Conservation (phyloP, 257 asterid species). For the Galeopsis tetrahit region DNA sequence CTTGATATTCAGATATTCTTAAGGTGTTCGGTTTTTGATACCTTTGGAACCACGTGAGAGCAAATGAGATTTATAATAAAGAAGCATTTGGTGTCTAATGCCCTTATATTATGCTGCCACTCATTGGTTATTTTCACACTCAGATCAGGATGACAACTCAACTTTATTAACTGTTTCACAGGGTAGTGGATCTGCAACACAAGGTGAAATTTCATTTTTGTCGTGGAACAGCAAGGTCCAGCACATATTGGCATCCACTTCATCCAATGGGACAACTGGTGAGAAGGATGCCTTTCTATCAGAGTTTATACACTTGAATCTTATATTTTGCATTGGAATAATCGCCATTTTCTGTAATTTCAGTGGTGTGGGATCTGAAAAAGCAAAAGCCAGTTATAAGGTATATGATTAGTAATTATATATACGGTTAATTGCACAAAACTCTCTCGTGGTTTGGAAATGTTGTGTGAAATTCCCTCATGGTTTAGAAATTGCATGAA, state of each 20-base stretch:
- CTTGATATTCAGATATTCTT: conserved; percentile 12
- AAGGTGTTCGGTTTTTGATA: not conserved
- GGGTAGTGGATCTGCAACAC: conserved; percentile 94
- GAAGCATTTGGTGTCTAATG: not conserved
- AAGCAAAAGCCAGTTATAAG: conserved; percentile 94
- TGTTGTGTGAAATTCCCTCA: too few species aligned
- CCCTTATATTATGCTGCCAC: conserved; percentile 4
- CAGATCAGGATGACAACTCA: conserved; percentile 31
- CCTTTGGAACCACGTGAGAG: not conserved
- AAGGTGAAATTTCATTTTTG: conserved; percentile 90
- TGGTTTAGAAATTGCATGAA: too few species aligned
- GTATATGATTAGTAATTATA: conserved; percentile 39
- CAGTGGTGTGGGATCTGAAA: conserved; percentile 98
- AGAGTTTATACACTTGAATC: conserved; percentile 30
- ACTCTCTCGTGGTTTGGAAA: too few species aligned
- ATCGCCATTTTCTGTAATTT: conserved; percentile 37
- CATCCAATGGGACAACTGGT: conserved; percentile 94
- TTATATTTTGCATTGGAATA: conserved; percentile 36
- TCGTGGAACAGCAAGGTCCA: conserved; percentile 94
- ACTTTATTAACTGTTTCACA: conserved; percentile 42
- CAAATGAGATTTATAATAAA: not conserved
- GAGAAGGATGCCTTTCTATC: conserved; percentile 30
- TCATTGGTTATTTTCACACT: conserved; percentile 15
- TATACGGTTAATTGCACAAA: not conserved
- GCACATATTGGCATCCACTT: conserved; percentile 90